Conservation (phyloP, 495 filamentous ascomycete genomes). For the Thermochaetoides thermophila region DNA sequence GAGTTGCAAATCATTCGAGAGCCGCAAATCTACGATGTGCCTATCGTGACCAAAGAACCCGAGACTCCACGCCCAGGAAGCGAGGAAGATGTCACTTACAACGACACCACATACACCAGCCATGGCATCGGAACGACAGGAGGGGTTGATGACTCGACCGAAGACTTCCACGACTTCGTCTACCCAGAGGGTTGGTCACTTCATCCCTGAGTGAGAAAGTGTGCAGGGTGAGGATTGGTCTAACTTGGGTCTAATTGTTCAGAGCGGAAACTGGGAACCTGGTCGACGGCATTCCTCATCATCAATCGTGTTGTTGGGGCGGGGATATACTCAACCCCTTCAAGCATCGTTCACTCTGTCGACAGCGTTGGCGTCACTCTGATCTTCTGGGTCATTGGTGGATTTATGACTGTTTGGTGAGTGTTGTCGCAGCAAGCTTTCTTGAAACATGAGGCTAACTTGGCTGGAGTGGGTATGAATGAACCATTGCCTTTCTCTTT, state of each 20-base stretch:
- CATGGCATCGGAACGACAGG: slow-evolving; percentile 7
- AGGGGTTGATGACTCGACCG: slow-evolving; percentile 9
- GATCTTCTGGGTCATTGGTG: slow-evolving; percentile 20
- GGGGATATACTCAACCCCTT: slow-evolving; percentile 18
- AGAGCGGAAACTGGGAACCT: slow-evolving; percentile 21
- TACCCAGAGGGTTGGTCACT: slow-evolving; percentile 21
- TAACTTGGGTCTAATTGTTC: background rate
- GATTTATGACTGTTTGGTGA: slow-evolving; percentile 20
- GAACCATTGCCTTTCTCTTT: background rate
- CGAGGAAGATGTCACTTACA: slow-evolving; percentile 13
- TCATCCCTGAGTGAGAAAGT: background rate
- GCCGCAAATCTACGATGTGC: slow-evolving; percentile 22
- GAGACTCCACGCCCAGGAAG: slow-evolving; percentile 6
- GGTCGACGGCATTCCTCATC: slow-evolving; percentile 22
- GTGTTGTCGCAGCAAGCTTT: too few relatives aligned
- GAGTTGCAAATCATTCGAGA: slow-evolving; percentile 16
- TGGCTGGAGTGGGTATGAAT: slow-evolving; percentile 10
- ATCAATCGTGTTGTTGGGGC: slow-evolving; percentile 21
- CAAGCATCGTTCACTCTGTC: slow-evolving; percentile 13
- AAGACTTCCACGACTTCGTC: slow-evolving; percentile 22
- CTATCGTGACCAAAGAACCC: slow-evolving; percentile 15
- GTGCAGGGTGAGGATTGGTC: background rate
- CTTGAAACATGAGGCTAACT: slow-evolving; percentile 2
- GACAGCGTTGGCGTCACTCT: slow-evolving; percentile 20
- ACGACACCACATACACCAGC: slow-evolving; percentile 10